Percentiles rank a stretch among this genome's conserved stretches.
phyloP scores from a whole-genome alignment of 2,329 filamentous ascomycete species.

The Claviceps maximensis region DNA sequence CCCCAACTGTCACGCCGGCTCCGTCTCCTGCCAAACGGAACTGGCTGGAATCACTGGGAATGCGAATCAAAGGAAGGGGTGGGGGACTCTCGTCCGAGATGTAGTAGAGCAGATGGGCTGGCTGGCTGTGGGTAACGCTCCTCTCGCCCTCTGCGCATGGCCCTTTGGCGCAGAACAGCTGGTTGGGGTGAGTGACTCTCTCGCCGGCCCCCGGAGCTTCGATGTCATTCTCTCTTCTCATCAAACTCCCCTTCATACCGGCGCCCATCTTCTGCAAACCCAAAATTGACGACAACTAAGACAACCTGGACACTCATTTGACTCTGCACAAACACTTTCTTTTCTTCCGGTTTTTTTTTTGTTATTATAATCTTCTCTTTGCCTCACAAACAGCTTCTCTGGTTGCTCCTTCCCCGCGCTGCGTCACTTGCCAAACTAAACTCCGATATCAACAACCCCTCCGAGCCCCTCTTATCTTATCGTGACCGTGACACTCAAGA shows the following conservation, averaged over 20 bases:
- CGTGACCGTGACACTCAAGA: background rate
- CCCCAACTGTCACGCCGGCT: too few relatives aligned
- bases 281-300: constrained; percentile 5
- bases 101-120: too few relatives aligned
- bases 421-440: background rate
- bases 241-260: background rate
- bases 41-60: background rate
- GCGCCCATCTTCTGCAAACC: background rate
- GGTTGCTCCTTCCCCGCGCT: constrained; percentile 1
- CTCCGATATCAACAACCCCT: constrained; percentile 6
- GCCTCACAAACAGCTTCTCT: background rate
- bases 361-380: background rate
- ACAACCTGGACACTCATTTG: constrained; percentile 2
- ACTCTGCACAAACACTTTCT: background rate
- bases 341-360: background rate
- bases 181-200: constrained; percentile 2
- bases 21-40: background rate
- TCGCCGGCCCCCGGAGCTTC: constrained; percentile 2
- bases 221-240: constrained; percentile 1
- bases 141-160: too few relatives aligned
- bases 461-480: constrained; percentile 6
- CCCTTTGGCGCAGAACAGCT: background rate
- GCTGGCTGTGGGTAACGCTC: too few relatives aligned
- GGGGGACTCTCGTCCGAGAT: too few relatives aligned
- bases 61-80: background rate